Evolutionary conservation across 768 basidiomycete genomes (phyloP), one percentile per base, ranked within the genome.

Genomic region (Lactarius deliciosus): DNA sequence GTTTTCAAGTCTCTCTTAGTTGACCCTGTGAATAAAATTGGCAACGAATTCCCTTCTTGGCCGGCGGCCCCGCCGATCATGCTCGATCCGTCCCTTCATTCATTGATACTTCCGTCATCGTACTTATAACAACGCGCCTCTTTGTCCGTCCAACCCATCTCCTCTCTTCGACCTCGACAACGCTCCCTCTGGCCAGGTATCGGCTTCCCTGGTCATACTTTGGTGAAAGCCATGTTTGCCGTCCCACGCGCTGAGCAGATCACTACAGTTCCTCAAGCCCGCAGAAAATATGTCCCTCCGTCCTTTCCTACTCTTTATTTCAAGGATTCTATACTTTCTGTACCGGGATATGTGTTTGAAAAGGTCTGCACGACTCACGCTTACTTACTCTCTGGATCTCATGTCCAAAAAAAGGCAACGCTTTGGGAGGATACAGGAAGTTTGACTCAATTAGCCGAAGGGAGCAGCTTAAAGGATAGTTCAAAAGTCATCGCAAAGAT

Each of bases 341-440:
- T 89, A n/a, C 87, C 88, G 18, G 88, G 87, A 1, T 90, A 87
- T 73, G 85, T 86, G 0, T 89, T 90, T 71, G 86, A 88, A 71
- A 86, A 85, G 82, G 88, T 86, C 60, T 20, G 77, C 66, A 32
- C 57, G 41, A 61, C 41, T 65, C 54, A 58, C 61, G 40, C 57
- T 45, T 41, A 59, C 36, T 58, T 43, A 59, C 36, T n/a, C 55
- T n/a, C 18, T 5, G 28, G 1, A 20, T 50, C 32, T 67, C 59
- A 65, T 55, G 32, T 28, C 36, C 11, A 25, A 36, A 28, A 9
- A 60, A 53, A 89, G 87, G 87, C 85, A 25, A 73, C 77, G 22
- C 81, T 79, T 76, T 91, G 89, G 89, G 81, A 86, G 64, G 89
- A 91, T 73, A 89, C 88, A 0, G 89, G 89, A 60, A 86, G 87